Conservation (phyloP, 2,329 filamentous ascomycete species). For the Fusarium sterilihyphosum region DNA sequence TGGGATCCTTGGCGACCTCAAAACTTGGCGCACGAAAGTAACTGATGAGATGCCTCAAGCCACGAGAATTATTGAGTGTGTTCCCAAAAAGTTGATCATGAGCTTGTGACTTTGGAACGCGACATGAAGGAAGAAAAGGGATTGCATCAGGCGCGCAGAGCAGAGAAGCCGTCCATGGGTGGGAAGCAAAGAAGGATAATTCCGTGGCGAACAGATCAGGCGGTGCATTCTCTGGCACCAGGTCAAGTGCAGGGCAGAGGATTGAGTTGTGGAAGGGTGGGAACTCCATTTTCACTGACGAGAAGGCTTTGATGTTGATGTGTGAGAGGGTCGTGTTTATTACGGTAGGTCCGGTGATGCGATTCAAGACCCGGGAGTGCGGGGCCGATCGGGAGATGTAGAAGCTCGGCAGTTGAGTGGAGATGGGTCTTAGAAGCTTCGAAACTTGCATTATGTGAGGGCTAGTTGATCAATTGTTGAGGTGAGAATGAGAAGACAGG, state of each 20-base stretch:
- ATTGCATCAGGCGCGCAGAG: constrained; percentile 42
- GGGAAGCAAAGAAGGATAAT: constrained; percentile 47
- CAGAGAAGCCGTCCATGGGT: constrained; percentile 50
- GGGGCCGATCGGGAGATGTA: constrained; percentile 16
- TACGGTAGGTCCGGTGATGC: neutral
- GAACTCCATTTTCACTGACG: constrained; percentile 31
- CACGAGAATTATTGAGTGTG: constrained; percentile 44
- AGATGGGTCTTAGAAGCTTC: constrained; percentile 15
- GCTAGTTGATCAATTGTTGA: neutral
- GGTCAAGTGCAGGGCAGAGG: constrained; percentile 45
- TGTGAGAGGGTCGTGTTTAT: constrained; percentile 6
- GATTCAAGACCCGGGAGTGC: constrained; percentile 10
- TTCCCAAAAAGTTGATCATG: constrained; percentile 50
- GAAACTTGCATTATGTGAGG: constrained; percentile 21
- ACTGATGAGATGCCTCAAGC: constrained; percentile 48
- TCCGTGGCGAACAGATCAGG: constrained; percentile 42
- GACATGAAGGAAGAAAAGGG: constrained; percentile 48
- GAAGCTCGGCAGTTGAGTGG: constrained; percentile 21
- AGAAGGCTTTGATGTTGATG: constrained; percentile 22
- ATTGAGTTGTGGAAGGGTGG: constrained; percentile 40
- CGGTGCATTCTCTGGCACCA: constrained; percentile 42
- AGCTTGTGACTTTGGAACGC: constrained; percentile 42
- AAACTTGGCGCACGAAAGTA: constrained; percentile 46
- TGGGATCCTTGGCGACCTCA: constrained; percentile 37
- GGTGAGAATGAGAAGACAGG: neutral